These are phyloP conservation scores for Chlamydomonas incerta DNA, from an alignment of 139 green algal species.

Conservation along the genomic window DNA sequence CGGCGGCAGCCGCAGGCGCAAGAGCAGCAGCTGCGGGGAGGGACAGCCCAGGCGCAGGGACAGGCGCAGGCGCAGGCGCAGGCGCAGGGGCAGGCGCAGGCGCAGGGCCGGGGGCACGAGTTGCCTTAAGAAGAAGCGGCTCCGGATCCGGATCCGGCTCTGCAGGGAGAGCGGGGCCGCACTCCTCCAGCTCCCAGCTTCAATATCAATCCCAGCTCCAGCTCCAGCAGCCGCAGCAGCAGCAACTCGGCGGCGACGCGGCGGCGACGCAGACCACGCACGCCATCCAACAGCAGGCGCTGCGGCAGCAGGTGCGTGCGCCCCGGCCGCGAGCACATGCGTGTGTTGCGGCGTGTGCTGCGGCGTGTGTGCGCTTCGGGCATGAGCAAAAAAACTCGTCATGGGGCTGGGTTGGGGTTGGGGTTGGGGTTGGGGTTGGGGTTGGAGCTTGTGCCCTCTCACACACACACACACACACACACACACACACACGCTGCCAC, in stretches of 20 bases:
- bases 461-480: no score
- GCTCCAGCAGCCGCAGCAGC: background rate
- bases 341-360: no score
- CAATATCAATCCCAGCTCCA: background rate
- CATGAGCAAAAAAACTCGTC: no score
- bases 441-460: no score
- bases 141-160: no score
- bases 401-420: no score
- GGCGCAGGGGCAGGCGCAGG: background rate
- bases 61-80: background rate
- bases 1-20: background rate
- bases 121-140: background rate
- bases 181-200: background rate
- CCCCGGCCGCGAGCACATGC: no score
- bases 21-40: no score
- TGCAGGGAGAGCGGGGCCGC: background rate
- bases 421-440: no score
- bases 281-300: constrained; percentile 21
- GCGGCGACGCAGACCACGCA: constrained; percentile 1
- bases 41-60: no score
- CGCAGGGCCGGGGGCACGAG: background rate
- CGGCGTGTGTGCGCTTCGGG: no score
- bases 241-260: background rate
- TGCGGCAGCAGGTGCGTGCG: constrained; percentile 11
- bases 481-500: no score